phyloP scores from a whole-genome alignment of 2,329 filamentous ascomycete genomes.

The Aspergillaceae sp. region DNA sequence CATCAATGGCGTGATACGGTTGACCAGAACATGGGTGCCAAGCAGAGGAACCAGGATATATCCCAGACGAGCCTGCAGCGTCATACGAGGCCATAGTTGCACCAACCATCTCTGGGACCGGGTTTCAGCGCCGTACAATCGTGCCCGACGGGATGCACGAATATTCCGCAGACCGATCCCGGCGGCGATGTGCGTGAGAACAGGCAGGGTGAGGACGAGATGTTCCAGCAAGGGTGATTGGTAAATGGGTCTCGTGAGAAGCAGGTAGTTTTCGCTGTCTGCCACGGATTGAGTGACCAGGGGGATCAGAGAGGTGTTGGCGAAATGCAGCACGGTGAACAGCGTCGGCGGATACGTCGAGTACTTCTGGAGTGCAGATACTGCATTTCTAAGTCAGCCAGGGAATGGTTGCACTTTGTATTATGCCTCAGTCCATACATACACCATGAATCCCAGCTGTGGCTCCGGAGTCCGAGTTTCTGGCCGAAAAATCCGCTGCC shows the following conservation, averaged over 20 bases:
- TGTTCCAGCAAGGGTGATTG: constrained; percentile 75
- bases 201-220: constrained; percentile 65
- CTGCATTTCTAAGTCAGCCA: constrained; percentile 31
- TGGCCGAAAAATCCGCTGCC: constrained; percentile 13
- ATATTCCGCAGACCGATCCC: constrained; percentile 70
- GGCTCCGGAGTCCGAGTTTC: constrained; percentile 53
- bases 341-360: constrained; percentile 75
- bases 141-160: constrained; percentile 61
- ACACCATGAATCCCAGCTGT: constrained; percentile 69
- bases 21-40: constrained; percentile 63
- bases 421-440: constrained; percentile 22
- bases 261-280: constrained; percentile 72
- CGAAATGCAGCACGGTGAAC: constrained; percentile 67
- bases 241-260: constrained; percentile 87
- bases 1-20: constrained; percentile 64
- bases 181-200: constrained; percentile 65
- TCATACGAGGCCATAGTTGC: constrained; percentile 61
- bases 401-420: background rate
- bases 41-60: constrained; percentile 61
- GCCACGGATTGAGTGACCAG: constrained; percentile 63
- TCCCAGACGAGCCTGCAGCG: constrained; percentile 61
- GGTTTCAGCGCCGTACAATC: constrained; percentile 65
- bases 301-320: constrained; percentile 74
- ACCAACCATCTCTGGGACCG: constrained; percentile 38
- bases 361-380: constrained; percentile 73